Base-by-base conservation (phyloP, 768 basidiomycete genomes). In the Termitomyces sp. region DNA sequence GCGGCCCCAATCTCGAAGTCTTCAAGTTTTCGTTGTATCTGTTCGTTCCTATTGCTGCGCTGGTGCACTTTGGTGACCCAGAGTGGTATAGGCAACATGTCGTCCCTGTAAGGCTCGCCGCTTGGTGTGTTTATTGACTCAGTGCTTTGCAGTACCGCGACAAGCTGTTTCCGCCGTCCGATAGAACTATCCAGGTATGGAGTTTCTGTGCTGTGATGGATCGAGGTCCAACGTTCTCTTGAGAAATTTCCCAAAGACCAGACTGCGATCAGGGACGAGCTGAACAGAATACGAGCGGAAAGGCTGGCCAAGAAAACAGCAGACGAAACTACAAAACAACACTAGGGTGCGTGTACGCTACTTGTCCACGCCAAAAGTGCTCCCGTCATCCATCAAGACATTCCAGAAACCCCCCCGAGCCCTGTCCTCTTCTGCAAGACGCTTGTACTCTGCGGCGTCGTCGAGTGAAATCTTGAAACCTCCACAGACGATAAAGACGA, bases 1-100 rank as follows among this genome's bases (percentile, higher is more conserved):
- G 64, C 31, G 66, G 89, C 12, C 84, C 90, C 36, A 90, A 89
- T 69, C 84, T 94, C 54, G 92, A 94, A 71, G 81, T 94, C 18
- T 92, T 94, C 85, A 94, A 93, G 73, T 94, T 94, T 64, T 84
- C 84, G 4, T 72, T 92, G 18, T 94, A 94, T 70, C 84, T 94
- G 56, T 92, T 92, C 64, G 85, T 92, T 58, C 92, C 92, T 10
- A 83, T 94, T 57, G 74, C 81, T 47, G 86, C 90, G 24, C 81
- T 94, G 66, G 73, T 92, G 51, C 88, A 93, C 71, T 94, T 90
- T 66, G 92, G 92, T 45, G 90, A 94, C 69, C 90, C 91, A 5
- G 83, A 87, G 42, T 94, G 92, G 92, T 94, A 94, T 66, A 78
- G 81, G 55, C 74, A 77, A 49, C 78, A 90, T 63, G 91, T 95